Conservation (phyloP, 2,329 filamentous ascomycete genomes). For the Alternaria incomplexa region DNA sequence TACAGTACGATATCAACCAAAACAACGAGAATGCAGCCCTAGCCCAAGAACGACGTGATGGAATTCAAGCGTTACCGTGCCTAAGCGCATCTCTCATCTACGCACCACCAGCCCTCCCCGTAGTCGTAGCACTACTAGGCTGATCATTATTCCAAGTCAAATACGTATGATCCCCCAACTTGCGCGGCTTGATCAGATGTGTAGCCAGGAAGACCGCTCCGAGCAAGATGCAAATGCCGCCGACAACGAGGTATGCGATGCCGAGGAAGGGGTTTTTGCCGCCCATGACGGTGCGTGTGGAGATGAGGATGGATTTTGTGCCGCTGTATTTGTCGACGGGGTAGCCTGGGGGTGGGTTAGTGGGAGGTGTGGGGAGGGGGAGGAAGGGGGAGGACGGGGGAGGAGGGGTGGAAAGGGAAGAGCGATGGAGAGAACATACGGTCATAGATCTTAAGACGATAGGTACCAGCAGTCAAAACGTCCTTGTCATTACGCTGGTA, state of each 20-base stretch:
- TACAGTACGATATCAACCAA: not conserved
- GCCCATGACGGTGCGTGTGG: constrained; percentile 89
- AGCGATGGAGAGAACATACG: constrained; percentile 61
- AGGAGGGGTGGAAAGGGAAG: not conserved
- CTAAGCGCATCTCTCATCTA: constrained; percentile 2
- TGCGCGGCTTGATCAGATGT: constrained; percentile 90
- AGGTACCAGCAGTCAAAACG: constrained; percentile 72
- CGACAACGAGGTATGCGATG: constrained; percentile 94
- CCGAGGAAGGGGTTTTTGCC: constrained; percentile 95
- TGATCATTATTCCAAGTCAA: constrained; percentile 89
- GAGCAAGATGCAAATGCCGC: constrained; percentile 88
- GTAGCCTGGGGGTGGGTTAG: constrained; percentile 68
- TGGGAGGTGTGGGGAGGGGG: not conserved
- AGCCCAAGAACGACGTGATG: no score
- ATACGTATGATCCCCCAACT: constrained; percentile 97
- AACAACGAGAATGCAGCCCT: no score
- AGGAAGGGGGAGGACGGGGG: not conserved
- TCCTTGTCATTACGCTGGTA: constrained; percentile 79
- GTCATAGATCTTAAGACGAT: constrained; percentile 77
- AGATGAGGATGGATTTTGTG: constrained; percentile 88
- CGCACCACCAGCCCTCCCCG: constrained; percentile 50
- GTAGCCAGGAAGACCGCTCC: constrained; percentile 88
- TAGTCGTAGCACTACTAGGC: constrained; percentile 61
- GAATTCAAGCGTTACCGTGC: no score
- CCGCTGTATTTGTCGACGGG: constrained; percentile 78